A percentile compares a stretch with the other conserved stretches of the same genome.
Evolutionary conservation across 1,284 basidiomycete genomes (phyloP).

Genomic region (Irpex sp.): DNA sequence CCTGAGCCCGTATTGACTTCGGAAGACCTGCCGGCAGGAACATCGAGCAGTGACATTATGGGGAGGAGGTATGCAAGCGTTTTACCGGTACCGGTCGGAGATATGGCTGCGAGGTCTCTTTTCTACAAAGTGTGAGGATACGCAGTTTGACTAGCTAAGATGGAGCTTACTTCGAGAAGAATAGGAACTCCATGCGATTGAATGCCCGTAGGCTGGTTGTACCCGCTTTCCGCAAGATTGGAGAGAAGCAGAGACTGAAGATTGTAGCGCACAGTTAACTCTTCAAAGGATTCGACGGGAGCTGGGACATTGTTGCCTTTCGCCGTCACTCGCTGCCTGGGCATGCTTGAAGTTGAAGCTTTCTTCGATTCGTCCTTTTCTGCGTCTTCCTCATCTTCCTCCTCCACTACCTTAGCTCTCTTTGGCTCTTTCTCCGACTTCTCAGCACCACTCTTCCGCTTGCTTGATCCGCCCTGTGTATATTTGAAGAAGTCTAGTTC

Average conservation of each 20-base stretch:
- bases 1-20: slow-evolving; percentile 51
- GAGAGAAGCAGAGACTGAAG: slow-evolving; percentile 52
- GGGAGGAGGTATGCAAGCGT: slow-evolving; percentile 89
- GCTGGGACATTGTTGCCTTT: slow-evolving; percentile 68
- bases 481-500: slow-evolving; percentile 91
- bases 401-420: slow-evolving; percentile 29
- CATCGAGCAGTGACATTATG: slow-evolving; percentile 62
- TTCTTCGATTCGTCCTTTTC: slow-evolving; percentile 25
- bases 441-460: slow-evolving; percentile 29
- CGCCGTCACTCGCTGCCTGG: slow-evolving; percentile 59
- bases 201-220: slow-evolving; percentile 64
- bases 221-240: slow-evolving; percentile 61
- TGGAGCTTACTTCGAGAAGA: slow-evolving; percentile 53
- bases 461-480: slow-evolving; percentile 49
- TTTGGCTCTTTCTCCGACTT: slow-evolving; percentile 29
- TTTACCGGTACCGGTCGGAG: slow-evolving; percentile 94
- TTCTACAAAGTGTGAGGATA: slow-evolving; percentile 32
- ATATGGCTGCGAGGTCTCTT: slow-evolving; percentile 86
- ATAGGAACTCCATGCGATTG: slow-evolving; percentile 76
- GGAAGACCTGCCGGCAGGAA: slow-evolving; percentile 49
- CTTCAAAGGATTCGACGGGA: slow-evolving; percentile 55
- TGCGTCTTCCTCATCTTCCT: slow-evolving; percentile 28
- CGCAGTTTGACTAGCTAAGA: not conserved
- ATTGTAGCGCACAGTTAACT: slow-evolving; percentile 50
- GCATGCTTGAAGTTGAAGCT: slow-evolving; percentile 21